These are phyloP conservation scores for Gymnopilus junonius DNA, from an alignment of 768 basidiomycete species.

Conservation along the genomic window DNA sequence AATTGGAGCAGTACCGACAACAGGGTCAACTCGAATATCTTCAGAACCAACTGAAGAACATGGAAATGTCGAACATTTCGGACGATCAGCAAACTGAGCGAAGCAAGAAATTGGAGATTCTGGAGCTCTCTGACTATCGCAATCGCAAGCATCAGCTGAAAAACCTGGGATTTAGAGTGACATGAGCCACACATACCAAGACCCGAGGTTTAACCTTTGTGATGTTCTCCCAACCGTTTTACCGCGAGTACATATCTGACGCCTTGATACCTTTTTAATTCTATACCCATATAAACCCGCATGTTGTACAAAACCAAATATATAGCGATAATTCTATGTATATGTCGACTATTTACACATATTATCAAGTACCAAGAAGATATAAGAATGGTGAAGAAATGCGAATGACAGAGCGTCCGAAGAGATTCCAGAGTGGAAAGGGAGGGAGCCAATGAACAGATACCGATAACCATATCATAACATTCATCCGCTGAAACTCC, in stretches of 20 bases:
- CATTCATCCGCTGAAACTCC: constrained; percentile 65
- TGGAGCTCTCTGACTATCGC: constrained; percentile 27
- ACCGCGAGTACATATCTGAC: background rate
- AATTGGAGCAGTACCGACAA: constrained; percentile 34
- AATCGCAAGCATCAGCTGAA: constrained; percentile 18
- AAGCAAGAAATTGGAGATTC: constrained; percentile 33
- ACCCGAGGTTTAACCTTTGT: background rate
- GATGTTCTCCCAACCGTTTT: background rate
- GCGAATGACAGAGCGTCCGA: background rate
- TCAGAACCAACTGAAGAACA: constrained; percentile 38
- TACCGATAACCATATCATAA: constrained; percentile 7
- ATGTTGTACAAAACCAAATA: background rate
- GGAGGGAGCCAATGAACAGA: constrained; percentile 6
- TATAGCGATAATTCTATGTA: background rate
- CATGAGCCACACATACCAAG: background rate
- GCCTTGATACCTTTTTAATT: background rate
- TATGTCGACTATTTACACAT: background rate
- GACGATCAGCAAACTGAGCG: constrained; percentile 40
- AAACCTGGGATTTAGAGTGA: constrained; percentile 20
- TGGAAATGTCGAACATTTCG: constrained; percentile 27
- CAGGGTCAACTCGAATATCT: constrained; percentile 45
- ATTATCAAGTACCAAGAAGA: background rate
- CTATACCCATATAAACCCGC: background rate
- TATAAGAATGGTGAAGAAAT: background rate
- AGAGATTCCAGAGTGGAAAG: background rate